A percentile compares a stretch with the other conserved stretches of the same genome.
These are phyloP conservation scores for Neurospora sp. DNA, from an alignment of 2,329 filamentous ascomycete species.

Conservation along the genomic window DNA sequence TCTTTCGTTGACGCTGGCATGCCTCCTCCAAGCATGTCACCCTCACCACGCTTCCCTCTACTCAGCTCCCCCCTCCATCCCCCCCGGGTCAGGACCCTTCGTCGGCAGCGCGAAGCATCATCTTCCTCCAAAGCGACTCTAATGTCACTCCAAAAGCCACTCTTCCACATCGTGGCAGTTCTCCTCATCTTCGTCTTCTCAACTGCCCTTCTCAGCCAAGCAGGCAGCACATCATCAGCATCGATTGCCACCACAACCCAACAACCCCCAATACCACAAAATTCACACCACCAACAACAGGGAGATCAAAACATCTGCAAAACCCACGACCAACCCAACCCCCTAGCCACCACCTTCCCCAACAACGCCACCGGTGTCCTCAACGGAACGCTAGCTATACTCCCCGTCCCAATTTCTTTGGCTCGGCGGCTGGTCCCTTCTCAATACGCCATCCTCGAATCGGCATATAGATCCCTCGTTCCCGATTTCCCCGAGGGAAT, in stretches of 20 bases:
- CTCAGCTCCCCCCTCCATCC: neutral
- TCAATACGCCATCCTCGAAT: conserved; percentile 38
- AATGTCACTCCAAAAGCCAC: conserved; percentile 6
- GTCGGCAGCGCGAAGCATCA: neutral
- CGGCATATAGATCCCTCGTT: conserved; percentile 35
- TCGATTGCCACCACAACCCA: neutral
- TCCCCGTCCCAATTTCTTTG: no score
- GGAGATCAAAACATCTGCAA: conserved; percentile 11
- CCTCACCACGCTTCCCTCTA: neutral
- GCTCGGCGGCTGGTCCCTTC: conserved; percentile 36
- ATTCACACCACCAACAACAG: neutral
- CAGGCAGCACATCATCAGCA: neutral
- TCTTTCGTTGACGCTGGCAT: neutral
- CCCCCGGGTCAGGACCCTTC: neutral
- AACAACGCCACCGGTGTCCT: conserved; percentile 39
- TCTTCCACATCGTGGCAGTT: conserved; percentile 13
- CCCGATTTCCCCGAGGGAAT: conserved; percentile 38
- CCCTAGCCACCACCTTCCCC: conserved; percentile 35
- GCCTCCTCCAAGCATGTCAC: neutral
- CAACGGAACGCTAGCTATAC: conserved; percentile 37
- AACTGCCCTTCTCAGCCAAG: conserved; percentile 13
- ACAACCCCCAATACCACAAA: neutral
- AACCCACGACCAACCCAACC: conserved; percentile 31
- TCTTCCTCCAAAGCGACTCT: neutral
- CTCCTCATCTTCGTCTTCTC: conserved; percentile 11